phyloP scores from a whole-genome alignment of 331 rosid species.

The Saraca asoca region DNA sequence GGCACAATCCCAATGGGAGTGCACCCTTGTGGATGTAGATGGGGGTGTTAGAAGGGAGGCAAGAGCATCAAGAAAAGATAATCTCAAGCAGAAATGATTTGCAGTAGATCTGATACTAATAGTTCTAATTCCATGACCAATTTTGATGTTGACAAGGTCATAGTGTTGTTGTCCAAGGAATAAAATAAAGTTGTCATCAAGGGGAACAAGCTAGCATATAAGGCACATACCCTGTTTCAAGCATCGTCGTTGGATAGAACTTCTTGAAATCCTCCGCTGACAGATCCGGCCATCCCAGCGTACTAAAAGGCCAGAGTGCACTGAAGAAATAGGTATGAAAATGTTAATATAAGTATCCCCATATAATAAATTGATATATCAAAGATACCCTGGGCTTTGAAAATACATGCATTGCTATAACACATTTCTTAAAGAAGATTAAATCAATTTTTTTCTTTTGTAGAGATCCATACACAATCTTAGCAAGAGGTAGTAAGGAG shows the following conservation, averaged over 20 bases:
- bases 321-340: slow-evolving; percentile 47
- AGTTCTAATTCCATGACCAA: background rate
- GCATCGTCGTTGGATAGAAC: slow-evolving; percentile 93
- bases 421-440: no score
- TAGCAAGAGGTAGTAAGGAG: no score
- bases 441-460: no score
- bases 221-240: slow-evolving; percentile 87
- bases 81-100: background rate
- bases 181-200: background rate
- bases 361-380: slow-evolving; percentile 4
- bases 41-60: background rate
- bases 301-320: slow-evolving; percentile 96
- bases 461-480: no score
- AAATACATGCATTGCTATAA: no score
- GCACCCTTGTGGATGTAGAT: background rate
- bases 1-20: background rate
- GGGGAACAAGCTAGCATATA: slow-evolving; percentile 29
- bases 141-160: background rate
- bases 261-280: slow-evolving; percentile 75
- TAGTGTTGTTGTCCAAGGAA: background rate
- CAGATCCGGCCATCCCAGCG: slow-evolving; percentile 96
- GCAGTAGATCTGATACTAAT: background rate
- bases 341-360: slow-evolving; percentile 20
- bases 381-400: background rate
- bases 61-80: background rate